Evolutionary conservation across 2,329 filamentous ascomycete species (phyloP).

Genomic region (Huntiella abstrusa): DNA sequence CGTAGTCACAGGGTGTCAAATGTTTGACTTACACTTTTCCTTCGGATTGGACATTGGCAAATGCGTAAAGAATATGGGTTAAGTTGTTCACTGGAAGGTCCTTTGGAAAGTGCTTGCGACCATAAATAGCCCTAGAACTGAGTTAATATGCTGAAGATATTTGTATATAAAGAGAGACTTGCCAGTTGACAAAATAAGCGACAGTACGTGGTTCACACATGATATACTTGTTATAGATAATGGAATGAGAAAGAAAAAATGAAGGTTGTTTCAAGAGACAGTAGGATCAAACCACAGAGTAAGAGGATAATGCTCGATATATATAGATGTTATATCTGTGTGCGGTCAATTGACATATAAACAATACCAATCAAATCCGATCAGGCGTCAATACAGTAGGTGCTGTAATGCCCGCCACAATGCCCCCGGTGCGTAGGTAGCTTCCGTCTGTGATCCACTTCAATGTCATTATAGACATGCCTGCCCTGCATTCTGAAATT

Average conservation of each 20-base stretch:
- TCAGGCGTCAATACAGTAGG: no score
- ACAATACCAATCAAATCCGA: no score
- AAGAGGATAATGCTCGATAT: no score
- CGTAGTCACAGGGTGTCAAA: not conserved
- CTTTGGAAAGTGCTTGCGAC: conserved; percentile 65
- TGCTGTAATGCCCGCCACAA: no score
- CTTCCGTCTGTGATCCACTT: no score
- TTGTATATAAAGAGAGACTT: not conserved
- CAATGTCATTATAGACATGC: no score
- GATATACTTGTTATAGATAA: not conserved
- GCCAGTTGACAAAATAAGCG: conserved; percentile 58
- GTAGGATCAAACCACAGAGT: not conserved
- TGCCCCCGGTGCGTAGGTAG: no score
- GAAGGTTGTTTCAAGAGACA: not conserved
- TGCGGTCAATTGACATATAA: no score
- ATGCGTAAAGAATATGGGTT: conserved; percentile 79
- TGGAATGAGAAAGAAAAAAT: not conserved
- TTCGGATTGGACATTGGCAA: conserved; percentile 67
- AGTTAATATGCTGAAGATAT: not conserved
- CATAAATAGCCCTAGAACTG: conserved; percentile 55
- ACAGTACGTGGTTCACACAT: conserved; percentile 41
- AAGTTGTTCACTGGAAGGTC: conserved; percentile 64
- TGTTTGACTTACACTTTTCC: conserved; percentile 50
- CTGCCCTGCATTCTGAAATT: no score
- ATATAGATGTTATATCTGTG: no score